These are phyloP conservation scores for Lachnellula subtilissima DNA, from an alignment of 2,329 filamentous ascomycete species.

Conservation along the genomic window DNA sequence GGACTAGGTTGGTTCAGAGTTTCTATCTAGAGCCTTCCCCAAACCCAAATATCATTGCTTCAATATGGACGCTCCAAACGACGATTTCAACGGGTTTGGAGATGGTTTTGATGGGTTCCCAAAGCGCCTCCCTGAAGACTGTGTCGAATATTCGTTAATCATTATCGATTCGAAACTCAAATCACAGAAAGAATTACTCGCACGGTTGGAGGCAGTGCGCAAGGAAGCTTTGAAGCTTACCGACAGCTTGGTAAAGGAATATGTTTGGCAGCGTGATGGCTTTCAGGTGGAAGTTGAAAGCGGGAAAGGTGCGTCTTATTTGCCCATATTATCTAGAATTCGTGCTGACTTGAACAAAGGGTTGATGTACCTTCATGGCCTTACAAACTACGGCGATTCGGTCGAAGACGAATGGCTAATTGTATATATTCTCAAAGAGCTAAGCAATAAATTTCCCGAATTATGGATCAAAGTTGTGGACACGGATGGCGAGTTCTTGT, in stretches of 20 bases:
- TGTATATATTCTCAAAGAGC: constrained; percentile 78
- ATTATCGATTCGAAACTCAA: constrained; percentile 56
- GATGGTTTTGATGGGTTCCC: constrained; percentile 56
- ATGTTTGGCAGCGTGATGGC: constrained; percentile 90
- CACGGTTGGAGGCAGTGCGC: constrained; percentile 66
- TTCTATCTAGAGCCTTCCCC: not conserved
- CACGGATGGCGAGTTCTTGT: constrained; percentile 88
- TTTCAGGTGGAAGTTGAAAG: constrained; percentile 62
- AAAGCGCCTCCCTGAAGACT: constrained; percentile 72
- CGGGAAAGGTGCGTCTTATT: constrained; percentile 44
- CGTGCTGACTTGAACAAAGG: constrained; percentile 32
- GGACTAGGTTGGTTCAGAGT: not conserved
- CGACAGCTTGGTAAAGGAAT: constrained; percentile 66
- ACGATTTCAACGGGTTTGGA: constrained; percentile 61
- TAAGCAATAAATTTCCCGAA: constrained; percentile 66
- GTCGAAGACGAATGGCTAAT: constrained; percentile 98
- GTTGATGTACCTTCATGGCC: constrained; percentile 63
- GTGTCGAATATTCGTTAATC: constrained; percentile 79
- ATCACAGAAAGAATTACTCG: constrained; percentile 50
- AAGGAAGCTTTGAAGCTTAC: constrained; percentile 61
- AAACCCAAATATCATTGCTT: constrained; percentile 1
- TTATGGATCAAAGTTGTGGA: constrained; percentile 83
- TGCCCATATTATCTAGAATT: constrained; percentile 4
- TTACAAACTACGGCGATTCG: constrained; percentile 86
- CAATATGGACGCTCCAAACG: constrained; percentile 37